Evolutionary conservation across 441 rosid species (phyloP).

Genomic region (Euphorbia corollata): DNA sequence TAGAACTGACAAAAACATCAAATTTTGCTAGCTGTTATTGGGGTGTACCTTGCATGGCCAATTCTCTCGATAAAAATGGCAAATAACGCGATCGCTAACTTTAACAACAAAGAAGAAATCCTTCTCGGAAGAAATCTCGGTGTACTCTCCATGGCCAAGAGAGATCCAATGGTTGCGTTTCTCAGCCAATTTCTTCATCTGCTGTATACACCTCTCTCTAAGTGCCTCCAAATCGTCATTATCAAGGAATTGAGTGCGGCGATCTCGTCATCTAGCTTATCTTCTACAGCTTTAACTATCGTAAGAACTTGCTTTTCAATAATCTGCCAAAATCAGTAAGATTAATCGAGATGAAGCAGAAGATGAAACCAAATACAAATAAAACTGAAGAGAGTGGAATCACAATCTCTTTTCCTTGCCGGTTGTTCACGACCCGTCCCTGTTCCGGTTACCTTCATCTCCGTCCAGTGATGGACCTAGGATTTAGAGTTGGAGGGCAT

Average conservation of each 20-base stretch:
- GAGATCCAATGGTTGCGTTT: slow-evolving; percentile 85
- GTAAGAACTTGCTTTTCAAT: slow-evolving; percentile 75
- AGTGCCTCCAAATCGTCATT: slow-evolving; percentile 67
- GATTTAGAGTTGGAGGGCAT: no score
- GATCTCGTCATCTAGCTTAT: slow-evolving; percentile 78
- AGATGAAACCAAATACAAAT: background rate
- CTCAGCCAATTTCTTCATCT: slow-evolving; percentile 94
- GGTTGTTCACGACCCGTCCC: no score
- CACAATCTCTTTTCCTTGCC: no score
- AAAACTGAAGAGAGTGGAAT: background rate
- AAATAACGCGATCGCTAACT: slow-evolving; percentile 85
- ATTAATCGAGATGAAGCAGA: background rate
- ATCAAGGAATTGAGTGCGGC: slow-evolving; percentile 60
- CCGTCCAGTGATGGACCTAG: no score
- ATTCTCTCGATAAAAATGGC: slow-evolving; percentile 90
- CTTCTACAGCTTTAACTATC: slow-evolving; percentile 88
- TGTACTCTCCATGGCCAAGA: slow-evolving; percentile 80
- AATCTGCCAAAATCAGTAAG: slow-evolving; percentile 33
- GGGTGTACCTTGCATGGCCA: slow-evolving; percentile 83
- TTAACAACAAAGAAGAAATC: slow-evolving; percentile 77
- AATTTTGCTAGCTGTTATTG: background rate
- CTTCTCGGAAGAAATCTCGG: slow-evolving; percentile 71
- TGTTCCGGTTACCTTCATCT: no score
- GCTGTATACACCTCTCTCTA: slow-evolving; percentile 68
- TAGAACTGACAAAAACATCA: background rate